Evolutionary conservation across 2,329 filamentous ascomycete genomes (phyloP), one percentile per base, ranked within the genome.

Genomic region (Chrysoporthe deuterocubensis): DNA sequence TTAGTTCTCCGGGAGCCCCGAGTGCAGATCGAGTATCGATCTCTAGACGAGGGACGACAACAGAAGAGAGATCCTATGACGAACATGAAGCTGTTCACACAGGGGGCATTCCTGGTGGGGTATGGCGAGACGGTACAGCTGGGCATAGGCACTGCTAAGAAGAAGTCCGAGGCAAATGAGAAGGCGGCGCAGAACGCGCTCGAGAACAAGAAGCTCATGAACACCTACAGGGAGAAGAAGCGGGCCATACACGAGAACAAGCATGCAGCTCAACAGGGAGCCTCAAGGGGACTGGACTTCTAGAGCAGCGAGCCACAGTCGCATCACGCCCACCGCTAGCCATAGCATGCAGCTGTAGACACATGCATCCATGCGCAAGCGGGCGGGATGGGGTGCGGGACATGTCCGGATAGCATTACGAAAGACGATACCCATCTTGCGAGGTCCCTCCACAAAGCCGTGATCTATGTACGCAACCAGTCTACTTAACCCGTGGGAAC

Each of bases 101-200:
- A 93, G 1, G 90, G 85, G 0, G 84, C 88, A 0, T 91, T 87
- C 72, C 79, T 93, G 40, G 85, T 87, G 26, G 91, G 90, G 0
- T 92, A 89, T 83, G 91, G 91, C 4, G 88, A 90, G 76, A 84
- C 82, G 43, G 81, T 86, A 61, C 79, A 86, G 67, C 78, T 94
- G 6, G 92, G 89, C 0, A 82, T 81, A 57, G 92, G 90, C 0
- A 85, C 84, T 43, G 91, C 86, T 1, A 78, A 87, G 70, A 87
- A 85, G 65, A 93, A 93, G 79, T 87, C 86, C 67, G 89, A 92
- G 67, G 92, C 91, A 1, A 89, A 89, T 0, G 81, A 85, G 16
- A 89, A 86, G 71, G 92, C 92, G 1, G 92, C 92, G 0, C 78
- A 81, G 54, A 81, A 82, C 71, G 90, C 90, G 0, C 73, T 94